A percentile compares a stretch with the other conserved stretches of the same genome.
These are phyloP conservation scores for Jimgerdemannia flammicorona DNA, from an alignment of 192 early-diverging fungal genomes.

Conservation along the genomic window DNA sequence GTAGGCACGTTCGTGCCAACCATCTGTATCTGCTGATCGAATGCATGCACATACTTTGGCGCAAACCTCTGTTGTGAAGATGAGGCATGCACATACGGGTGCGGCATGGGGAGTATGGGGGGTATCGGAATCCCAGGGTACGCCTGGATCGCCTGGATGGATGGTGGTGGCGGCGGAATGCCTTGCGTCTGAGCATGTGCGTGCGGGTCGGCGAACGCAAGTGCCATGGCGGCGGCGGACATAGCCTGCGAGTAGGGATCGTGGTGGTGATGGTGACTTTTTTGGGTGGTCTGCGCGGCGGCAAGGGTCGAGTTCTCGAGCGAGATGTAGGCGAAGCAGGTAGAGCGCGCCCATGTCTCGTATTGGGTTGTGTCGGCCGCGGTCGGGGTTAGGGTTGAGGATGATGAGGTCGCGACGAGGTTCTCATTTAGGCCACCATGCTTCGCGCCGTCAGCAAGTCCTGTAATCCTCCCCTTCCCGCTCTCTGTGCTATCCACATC, in stretches of 20 bases:
- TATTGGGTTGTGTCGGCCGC: not conserved
- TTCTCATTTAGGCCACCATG: not conserved
- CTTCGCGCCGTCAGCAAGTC: not conserved
- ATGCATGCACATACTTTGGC: not conserved
- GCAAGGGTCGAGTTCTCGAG: not conserved
- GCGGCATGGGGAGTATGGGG: too few species aligned
- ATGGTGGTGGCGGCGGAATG: too few species aligned
- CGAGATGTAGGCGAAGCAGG: not conserved
- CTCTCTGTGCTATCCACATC: not conserved
- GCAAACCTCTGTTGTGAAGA: not conserved
- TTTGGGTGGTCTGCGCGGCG: not conserved
- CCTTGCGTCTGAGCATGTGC: not conserved
- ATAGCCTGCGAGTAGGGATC: not conserved
- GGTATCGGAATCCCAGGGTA: too few species aligned
- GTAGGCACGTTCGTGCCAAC: not conserved
- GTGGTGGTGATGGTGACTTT: not conserved
- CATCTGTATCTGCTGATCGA: not conserved
- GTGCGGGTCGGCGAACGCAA: not conserved
- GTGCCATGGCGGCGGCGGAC: too few species aligned
- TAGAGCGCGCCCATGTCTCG: not conserved
- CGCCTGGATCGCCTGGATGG: too few species aligned
- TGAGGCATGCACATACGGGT: too few species aligned
- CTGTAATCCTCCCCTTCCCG: not conserved
- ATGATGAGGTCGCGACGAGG: not conserved
- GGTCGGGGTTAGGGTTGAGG: not conserved